These are phyloP conservation scores for Fusarium compactum DNA, from an alignment of 2,329 filamentous ascomycete genomes.

Conservation along the genomic window DNA sequence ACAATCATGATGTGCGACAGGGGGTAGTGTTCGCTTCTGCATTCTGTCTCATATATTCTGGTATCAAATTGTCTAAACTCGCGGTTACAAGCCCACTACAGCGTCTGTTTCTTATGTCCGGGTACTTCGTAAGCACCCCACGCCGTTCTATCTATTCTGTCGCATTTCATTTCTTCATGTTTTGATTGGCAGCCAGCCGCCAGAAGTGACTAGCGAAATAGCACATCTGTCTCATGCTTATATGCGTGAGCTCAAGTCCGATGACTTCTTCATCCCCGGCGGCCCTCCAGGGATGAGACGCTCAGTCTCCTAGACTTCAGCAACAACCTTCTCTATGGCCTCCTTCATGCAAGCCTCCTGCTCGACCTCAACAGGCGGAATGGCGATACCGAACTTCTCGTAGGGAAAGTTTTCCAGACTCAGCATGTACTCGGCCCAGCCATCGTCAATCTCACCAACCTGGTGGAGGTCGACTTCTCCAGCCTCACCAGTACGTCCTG, in stretches of 20 bases:
- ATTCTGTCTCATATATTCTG: conserved; percentile 5
- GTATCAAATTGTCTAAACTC: conserved; percentile 6
- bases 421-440: conserved; percentile 69
- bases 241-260: background rate
- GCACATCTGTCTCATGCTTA: conserved; percentile 1
- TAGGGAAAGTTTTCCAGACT: conserved; percentile 69
- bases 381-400: conserved; percentile 68
- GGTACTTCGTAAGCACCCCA: background rate
- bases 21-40: background rate
- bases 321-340: conserved; percentile 19
- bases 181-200: background rate
- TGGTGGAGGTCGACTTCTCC: conserved; percentile 66
- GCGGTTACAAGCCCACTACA: background rate
- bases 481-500: conserved; percentile 80
- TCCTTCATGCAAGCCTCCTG: conserved; percentile 58
- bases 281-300: background rate
- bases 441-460: conserved; percentile 69
- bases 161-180: background rate
- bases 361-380: conserved; percentile 59
- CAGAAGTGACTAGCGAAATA: conserved; percentile 9
- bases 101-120: conserved; percentile 3
- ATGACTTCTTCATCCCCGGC: conserved; percentile 7
- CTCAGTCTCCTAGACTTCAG: conserved; percentile 32
- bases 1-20: conserved; percentile 1
- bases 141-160: conserved; percentile 18